phyloP scores from a whole-genome alignment of 2,329 filamentous ascomycete genomes.

The Exophiala calicioides region DNA sequence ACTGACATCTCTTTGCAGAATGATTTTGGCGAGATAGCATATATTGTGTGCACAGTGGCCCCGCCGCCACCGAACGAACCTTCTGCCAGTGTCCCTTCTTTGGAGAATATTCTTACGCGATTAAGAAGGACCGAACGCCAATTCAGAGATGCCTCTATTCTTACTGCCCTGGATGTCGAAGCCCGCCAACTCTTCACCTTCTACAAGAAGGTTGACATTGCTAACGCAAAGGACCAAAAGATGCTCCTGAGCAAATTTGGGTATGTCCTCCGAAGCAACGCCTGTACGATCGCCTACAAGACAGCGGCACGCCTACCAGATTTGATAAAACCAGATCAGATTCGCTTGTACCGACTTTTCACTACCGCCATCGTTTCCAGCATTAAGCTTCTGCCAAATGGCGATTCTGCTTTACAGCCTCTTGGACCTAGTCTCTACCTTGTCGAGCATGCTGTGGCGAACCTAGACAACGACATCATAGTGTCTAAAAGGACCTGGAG shows the following conservation, averaged over 20 bases:
- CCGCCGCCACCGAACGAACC: slow-evolving; percentile 23
- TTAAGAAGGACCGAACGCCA: slow-evolving; percentile 30
- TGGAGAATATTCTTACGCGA: slow-evolving; percentile 23
- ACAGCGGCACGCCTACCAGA: slow-evolving; percentile 29
- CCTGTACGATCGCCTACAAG: slow-evolving; percentile 31
- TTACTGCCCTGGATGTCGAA: slow-evolving; percentile 27
- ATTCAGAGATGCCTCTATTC: slow-evolving; percentile 30
- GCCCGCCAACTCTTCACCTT: slow-evolving; percentile 31
- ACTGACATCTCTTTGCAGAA: slow-evolving; percentile 16
- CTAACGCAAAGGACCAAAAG: slow-evolving; percentile 29
- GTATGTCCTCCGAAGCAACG: slow-evolving; percentile 27
- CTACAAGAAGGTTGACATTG: slow-evolving; percentile 32
- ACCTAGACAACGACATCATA: slow-evolving; percentile 5
- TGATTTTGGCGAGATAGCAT: slow-evolving; percentile 31
- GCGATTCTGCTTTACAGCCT: slow-evolving; percentile 16
- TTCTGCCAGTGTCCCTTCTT: slow-evolving; percentile 7
- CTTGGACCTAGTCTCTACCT: slow-evolving; percentile 25
- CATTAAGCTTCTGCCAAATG: slow-evolving; percentile 21
- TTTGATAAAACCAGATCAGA: slow-evolving; percentile 29
- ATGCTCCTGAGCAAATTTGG: slow-evolving; percentile 30
- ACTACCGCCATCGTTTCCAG: slow-evolving; percentile 29
- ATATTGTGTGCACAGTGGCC: slow-evolving; percentile 31
- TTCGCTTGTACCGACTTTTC: slow-evolving; percentile 28
- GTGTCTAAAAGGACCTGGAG: slow-evolving; percentile 9
- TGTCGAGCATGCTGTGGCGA: slow-evolving; percentile 9